These are phyloP conservation scores for Fusarium marasasianum DNA, from an alignment of 2,329 filamentous ascomycete species.

Conservation along the genomic window DNA sequence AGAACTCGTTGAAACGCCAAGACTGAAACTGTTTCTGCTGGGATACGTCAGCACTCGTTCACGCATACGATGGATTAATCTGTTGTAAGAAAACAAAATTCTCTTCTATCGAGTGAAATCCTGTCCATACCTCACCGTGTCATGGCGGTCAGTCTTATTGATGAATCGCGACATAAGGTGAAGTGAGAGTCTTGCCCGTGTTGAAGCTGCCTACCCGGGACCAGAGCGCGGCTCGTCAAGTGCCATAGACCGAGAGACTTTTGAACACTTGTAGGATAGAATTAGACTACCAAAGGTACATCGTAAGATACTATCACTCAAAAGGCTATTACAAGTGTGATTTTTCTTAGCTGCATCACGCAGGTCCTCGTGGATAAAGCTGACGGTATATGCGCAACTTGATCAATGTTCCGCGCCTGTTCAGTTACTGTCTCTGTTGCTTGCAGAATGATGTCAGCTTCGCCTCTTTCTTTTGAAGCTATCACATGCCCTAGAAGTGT, in stretches of 20 bases:
- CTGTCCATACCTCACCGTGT: accelerated
- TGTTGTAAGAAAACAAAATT: accelerated
- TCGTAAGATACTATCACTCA: neutral
- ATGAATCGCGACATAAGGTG: neutral
- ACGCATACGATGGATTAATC: too few species aligned
- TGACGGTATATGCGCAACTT: accelerated
- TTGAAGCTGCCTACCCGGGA: neutral
- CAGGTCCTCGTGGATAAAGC: accelerated
- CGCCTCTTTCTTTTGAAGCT: neutral
- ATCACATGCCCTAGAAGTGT: neutral
- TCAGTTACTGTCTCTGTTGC: neutral
- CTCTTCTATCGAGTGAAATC: accelerated
- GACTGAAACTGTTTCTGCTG: neutral
- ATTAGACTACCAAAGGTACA: neutral
- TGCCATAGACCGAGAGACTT: too few species aligned
- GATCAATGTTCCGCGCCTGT: neutral
- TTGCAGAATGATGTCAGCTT: too few species aligned
- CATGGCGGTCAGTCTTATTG: neutral
- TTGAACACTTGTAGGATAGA: accelerated
- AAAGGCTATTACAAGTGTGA: accelerated
- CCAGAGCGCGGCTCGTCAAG: accelerated
- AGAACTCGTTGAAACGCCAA: conserved; percentile 1
- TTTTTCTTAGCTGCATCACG: accelerated
- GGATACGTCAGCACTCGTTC: neutral
- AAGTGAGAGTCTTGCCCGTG: accelerated